These are phyloP conservation scores for Moesziomyces sp. DNA, from an alignment of 1,284 basidiomycete species.

Conservation along the genomic window DNA sequence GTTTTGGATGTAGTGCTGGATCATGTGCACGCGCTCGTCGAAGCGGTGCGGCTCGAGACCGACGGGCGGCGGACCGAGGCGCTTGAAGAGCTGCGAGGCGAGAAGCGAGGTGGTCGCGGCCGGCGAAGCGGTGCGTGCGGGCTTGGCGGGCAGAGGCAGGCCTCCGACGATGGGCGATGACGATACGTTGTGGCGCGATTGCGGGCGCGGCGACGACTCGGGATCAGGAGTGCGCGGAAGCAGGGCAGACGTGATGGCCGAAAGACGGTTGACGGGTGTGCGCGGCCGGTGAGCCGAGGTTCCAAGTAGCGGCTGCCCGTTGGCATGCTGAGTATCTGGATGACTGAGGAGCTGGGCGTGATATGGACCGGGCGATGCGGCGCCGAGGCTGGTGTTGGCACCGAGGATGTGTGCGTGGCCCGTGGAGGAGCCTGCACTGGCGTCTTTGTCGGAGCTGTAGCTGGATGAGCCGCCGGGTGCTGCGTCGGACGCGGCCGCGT, in stretches of 20 bases:
- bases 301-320: neutral
- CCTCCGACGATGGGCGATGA: slow-evolving; percentile 10
- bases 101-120: slow-evolving; percentile 1
- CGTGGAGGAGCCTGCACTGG: slow-evolving; percentile 8
- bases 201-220: neutral
- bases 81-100: slow-evolving; percentile 20
- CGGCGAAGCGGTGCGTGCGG: neutral
- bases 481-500: neutral
- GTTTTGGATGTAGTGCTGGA: slow-evolving; percentile 14
- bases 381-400: neutral
- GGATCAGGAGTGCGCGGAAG: neutral
- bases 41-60: slow-evolving; percentile 12
- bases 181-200: neutral
- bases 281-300: neutral
- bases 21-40: slow-evolving; percentile 13
- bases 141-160: slow-evolving; percentile 3
- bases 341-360: no score
- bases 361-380: no score
- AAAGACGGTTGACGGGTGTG: neutral
- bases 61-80: slow-evolving; percentile 33
- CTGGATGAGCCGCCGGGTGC: slow-evolving; percentile 3
- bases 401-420: slow-evolving; percentile 4
- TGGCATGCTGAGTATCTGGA: neutral
- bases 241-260: neutral
- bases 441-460: slow-evolving; percentile 30